These are phyloP conservation scores for Mycena rebaudengoi DNA, from an alignment of 768 basidiomycete species.

Conservation along the genomic window DNA sequence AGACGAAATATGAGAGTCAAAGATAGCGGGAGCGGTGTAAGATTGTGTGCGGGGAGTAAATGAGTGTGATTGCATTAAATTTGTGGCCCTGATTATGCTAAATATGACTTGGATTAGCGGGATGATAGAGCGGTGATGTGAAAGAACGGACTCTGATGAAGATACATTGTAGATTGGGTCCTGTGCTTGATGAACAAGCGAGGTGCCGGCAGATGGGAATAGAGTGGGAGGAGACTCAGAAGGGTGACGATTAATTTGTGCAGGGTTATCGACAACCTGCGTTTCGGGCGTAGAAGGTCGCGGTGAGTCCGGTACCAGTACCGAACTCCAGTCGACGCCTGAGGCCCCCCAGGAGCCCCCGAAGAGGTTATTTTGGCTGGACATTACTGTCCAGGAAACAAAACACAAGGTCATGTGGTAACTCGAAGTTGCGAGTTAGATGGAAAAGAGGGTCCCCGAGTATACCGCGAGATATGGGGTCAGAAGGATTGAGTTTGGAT, in stretches of 20 bases:
- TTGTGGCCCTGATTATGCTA: background rate
- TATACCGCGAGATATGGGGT: conserved; percentile 31
- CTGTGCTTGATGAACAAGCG: background rate
- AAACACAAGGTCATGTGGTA: background rate
- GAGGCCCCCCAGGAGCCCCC: background rate
- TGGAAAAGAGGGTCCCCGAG: background rate
- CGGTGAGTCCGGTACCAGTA: conserved; percentile 3
- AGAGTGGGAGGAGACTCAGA: background rate
- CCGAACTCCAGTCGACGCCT: conserved; percentile 6
- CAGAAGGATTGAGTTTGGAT: conserved; percentile 26
- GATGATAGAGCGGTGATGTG: no score
- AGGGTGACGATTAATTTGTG: background rate
- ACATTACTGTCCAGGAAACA: background rate
- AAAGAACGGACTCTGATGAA: no score
- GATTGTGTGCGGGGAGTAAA: background rate
- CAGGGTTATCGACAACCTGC: conserved; percentile 3
- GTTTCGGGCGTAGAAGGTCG: conserved; percentile 1
- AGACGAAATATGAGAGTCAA: background rate
- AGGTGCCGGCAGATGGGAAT: background rate
- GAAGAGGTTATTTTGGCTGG: background rate
- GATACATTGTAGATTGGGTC: background rate
- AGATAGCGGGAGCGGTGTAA: background rate
- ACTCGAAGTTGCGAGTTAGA: background rate
- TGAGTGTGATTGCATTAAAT: background rate
- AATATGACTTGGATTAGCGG: no score